Conservation (phyloP, 345 rosid genomes). For the Eutrema japonicum region DNA sequence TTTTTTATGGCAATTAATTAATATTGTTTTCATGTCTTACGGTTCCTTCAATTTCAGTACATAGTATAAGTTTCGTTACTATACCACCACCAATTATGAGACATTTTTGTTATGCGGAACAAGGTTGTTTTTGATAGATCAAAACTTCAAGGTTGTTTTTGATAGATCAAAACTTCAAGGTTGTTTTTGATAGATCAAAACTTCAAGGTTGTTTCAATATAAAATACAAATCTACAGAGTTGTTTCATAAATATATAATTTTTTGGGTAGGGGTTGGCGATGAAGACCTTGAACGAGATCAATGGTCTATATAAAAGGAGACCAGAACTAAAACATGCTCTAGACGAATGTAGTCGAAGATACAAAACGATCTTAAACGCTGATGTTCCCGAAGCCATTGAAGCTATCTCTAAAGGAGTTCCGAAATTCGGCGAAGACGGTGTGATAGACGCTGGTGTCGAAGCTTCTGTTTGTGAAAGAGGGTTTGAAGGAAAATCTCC, state of each 20-base stretch:
- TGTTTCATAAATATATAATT: neutral
- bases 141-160: neutral
- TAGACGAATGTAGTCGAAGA: conserved; percentile 47
- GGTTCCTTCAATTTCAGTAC: no score
- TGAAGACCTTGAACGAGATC: conserved; percentile 29
- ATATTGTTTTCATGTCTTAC: no score
- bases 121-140: neutral
- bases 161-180: neutral
- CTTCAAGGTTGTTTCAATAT: neutral
- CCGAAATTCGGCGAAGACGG: conserved; percentile 53
- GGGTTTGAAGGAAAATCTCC: conserved; percentile 44
- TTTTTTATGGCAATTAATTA: neutral
- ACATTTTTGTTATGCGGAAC: neutral
- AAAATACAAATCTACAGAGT: neutral
- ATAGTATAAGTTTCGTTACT: no score
- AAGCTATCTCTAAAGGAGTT: conserved; percentile 51
- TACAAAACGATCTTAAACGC: conserved; percentile 54
- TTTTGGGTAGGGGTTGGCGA: conserved; percentile 25
- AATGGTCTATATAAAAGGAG: conserved; percentile 38
- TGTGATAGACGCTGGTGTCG: conserved; percentile 47
- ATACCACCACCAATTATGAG: neutral
- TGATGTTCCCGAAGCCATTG: conserved; percentile 53
- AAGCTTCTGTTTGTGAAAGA: conserved; percentile 50
- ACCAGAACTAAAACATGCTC: conserved; percentile 45
- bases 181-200: neutral